Conservation (phyloP, 805 yeast genomes). For the Yarrowia sp. region DNA sequence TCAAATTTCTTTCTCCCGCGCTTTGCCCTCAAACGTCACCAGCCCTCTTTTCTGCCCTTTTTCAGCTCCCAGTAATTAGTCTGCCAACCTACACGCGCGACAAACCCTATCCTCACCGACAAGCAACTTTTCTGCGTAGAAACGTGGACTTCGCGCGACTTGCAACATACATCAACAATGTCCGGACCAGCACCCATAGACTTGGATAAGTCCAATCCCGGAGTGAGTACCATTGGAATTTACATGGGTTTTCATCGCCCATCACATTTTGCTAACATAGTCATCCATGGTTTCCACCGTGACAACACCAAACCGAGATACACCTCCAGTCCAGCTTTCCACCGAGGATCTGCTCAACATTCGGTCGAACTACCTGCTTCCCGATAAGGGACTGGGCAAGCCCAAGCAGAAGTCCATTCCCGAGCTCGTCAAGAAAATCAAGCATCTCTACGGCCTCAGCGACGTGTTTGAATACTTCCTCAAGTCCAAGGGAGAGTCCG, state of each 20-base stretch:
- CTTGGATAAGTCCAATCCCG: conserved; percentile 26
- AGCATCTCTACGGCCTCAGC: conserved; percentile 73
- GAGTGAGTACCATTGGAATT: conserved; percentile 1
- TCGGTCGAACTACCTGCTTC: conserved; percentile 12
- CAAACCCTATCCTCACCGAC: conserved; percentile 24
- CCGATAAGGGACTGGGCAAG: conserved; percentile 25
- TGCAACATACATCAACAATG: conserved; percentile 17
- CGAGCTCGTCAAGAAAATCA: conserved; percentile 57
- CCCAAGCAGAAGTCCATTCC: conserved; percentile 14
- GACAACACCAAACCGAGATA: conserved; percentile 26
- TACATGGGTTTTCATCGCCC: not conserved
- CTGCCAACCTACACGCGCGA: conserved; percentile 13
- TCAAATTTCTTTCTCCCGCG: not conserved
- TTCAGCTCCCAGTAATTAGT: not conserved
- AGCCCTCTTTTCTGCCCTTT: not conserved
- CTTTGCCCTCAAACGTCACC: not conserved
- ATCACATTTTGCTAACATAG: not conserved
- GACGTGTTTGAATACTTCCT: conserved; percentile 85
- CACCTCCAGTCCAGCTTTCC: conserved; percentile 26
- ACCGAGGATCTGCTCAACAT: conserved; percentile 24
- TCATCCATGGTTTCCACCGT: conserved; percentile 26
- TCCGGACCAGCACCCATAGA: conserved; percentile 24
- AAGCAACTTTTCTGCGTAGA: conserved; percentile 21
- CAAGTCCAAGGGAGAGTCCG: conserved; percentile 72
- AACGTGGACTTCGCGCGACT: conserved; percentile 26